These are phyloP conservation scores for Stylosanthes scabra DNA, from an alignment of 331 rosid genomes.

Conservation along the genomic window DNA sequence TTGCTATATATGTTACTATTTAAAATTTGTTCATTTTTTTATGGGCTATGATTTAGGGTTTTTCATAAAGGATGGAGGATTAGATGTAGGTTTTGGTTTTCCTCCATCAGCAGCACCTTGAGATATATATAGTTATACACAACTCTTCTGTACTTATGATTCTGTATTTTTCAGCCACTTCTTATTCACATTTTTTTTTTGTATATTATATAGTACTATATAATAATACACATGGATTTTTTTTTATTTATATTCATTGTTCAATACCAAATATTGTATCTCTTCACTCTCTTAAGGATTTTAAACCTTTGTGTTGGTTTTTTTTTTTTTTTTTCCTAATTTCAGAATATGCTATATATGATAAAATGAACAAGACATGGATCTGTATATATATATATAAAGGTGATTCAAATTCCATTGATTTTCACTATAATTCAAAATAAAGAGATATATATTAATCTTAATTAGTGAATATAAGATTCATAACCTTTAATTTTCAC, in stretches of 20 bases:
- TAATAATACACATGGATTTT: too few relatives aligned
- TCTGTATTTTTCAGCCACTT: slow-evolving; percentile 20
- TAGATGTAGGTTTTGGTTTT: slow-evolving; percentile 21
- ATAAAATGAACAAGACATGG: too few relatives aligned
- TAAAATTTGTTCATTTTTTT: slow-evolving; percentile 16
- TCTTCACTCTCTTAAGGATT: too few relatives aligned
- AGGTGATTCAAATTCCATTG: too few relatives aligned
- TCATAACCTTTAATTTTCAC: too few relatives aligned
- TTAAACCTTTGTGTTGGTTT: too few relatives aligned
- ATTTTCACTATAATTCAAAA: too few relatives aligned
- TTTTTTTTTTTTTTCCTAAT: too few relatives aligned
- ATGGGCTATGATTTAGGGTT: slow-evolving; percentile 26
- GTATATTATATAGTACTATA: background rate
- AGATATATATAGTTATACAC: background rate
- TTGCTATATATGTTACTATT: slow-evolving; percentile 17
- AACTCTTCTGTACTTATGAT: slow-evolving; percentile 24
- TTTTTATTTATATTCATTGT: background rate
- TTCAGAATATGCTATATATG: too few relatives aligned
- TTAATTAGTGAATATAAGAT: too few relatives aligned
- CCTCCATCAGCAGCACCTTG: slow-evolving; percentile 27
- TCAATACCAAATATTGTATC: background rate
- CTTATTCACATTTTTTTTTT: slow-evolving; percentile 9
- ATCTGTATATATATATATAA: too few relatives aligned
- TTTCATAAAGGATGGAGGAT: slow-evolving; percentile 41
- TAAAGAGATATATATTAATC: too few relatives aligned